Evolutionary conservation across 495 filamentous ascomycete genomes (phyloP), one percentile per base, ranked within the genome.

Genomic region (Tirmania nivea): DNA sequence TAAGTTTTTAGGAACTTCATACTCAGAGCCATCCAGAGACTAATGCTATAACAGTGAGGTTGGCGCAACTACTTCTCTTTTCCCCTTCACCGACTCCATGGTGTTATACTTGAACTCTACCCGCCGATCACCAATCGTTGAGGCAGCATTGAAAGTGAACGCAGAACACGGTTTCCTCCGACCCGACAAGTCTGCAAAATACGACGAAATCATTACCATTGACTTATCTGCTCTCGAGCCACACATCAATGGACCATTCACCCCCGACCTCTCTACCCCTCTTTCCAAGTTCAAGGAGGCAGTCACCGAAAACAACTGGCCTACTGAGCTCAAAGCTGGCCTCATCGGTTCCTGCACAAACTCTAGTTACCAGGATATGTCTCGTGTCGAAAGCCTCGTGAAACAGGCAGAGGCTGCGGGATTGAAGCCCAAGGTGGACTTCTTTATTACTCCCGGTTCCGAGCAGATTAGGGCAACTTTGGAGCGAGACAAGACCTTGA

Each of bases 321-420:
- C 90, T 8, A 77, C 82, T 64, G 83, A 79, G 48, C 81, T 97
- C 56, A 86, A 84, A 8, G 88, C 90, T 8, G 86, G 88, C 54
- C 75, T 97, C 31, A 97, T 97, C 61, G 90, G 90, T 48, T 93
- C 86, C 70, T 97, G 90, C 71, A 97, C 90, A 12, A 97, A 97
- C 73, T 92, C 84, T 67, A 96, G 90, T 3, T 97, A 94, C 66
- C 78, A 94, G 69, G 90, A 97, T 63, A 97, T 97, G 90, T 87
- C 86, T 10, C 79, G 90, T 50, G 82, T 86, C 14, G 90, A 95
- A 71, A 72, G 86, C 60, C 74, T 97, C 53, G 83, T 95, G 49
- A 86, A 87, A 68, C 87, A 92, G 66, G 90, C 90, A 12, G 71
- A 77, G 50, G 78, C 82, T 35, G 90, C 84, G 10, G 90, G 90